phyloP scores from a whole-genome alignment of 768 basidiomycete species.

The Lentinus tigrinus region DNA sequence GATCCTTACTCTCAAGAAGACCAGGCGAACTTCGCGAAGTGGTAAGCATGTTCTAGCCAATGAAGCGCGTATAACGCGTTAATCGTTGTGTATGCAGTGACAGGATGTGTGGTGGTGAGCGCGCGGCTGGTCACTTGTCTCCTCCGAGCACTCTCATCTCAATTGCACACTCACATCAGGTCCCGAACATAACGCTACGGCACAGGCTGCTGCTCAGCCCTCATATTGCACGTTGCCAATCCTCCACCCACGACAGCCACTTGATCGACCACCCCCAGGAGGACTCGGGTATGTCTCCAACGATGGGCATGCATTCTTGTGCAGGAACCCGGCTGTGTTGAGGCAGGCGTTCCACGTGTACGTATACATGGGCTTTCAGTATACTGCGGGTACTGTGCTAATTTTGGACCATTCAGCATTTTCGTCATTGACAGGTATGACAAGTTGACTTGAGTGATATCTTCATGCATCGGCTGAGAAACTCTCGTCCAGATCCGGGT shows the following conservation, averaged over 20 bases:
- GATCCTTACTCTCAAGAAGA: constrained; percentile 65
- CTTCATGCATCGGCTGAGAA: neutral
- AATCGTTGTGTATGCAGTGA: constrained; percentile 35
- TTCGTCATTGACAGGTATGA: constrained; percentile 52
- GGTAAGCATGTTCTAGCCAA: constrained; percentile 33
- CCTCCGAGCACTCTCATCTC: neutral
- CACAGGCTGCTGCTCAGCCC: constrained; percentile 40
- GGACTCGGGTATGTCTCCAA: constrained; percentile 50
- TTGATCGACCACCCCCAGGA: constrained; percentile 23
- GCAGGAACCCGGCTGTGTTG: constrained; percentile 51
- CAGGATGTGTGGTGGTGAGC: constrained; percentile 48
- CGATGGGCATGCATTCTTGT: constrained; percentile 56
- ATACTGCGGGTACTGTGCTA: neutral
- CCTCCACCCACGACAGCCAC: constrained; percentile 43
- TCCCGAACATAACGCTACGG: constrained; percentile 46
- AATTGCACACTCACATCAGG: no score
- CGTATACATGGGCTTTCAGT: constrained; percentile 21
- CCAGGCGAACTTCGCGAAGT: constrained; percentile 50
- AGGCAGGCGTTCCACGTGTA: constrained; percentile 63
- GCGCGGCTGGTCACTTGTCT: neutral
- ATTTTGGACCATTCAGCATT: constrained; percentile 32
- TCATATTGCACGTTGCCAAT: constrained; percentile 55
- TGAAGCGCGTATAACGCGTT: neutral
- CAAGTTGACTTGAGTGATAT: no score
- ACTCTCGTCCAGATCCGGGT: constrained; percentile 42